Percentiles rank a stretch among this genome's conserved stretches.
Conservation (phyloP, 495 filamentous ascomycete species). For the Trichocladium uniseriatum region DNA sequence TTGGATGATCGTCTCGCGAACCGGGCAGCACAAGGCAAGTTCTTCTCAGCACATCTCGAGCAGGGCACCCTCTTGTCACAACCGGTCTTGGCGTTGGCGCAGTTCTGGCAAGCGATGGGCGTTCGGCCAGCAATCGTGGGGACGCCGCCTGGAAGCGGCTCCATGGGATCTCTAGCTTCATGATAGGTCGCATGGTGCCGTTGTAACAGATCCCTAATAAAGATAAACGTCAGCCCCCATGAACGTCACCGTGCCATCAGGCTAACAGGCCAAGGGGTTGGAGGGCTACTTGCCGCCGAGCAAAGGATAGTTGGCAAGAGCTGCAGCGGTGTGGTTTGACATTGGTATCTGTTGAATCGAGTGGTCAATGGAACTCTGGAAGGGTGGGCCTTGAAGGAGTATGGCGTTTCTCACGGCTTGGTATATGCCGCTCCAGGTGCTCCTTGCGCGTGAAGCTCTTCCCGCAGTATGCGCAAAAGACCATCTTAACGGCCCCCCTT, state of each 20-base stretch:
- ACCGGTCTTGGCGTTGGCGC: slow-evolving; percentile 54
- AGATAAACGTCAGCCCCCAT: not conserved
- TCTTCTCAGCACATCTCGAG: slow-evolving; percentile 47
- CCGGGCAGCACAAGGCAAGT: slow-evolving; percentile 45
- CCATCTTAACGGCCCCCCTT: slow-evolving; percentile 23
- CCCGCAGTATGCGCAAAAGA: slow-evolving; percentile 55
- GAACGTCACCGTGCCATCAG: too few relatives aligned
- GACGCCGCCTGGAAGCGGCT: slow-evolving; percentile 29
- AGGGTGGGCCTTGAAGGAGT: not conserved
- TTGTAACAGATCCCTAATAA: slow-evolving; percentile 48
- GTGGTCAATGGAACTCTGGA: slow-evolving; percentile 19
- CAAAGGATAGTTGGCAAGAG: slow-evolving; percentile 52
- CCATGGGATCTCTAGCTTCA: slow-evolving; percentile 34
- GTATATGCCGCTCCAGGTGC: slow-evolving; percentile 54
- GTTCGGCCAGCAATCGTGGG: slow-evolving; percentile 31
- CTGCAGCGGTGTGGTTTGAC: slow-evolving; percentile 54
- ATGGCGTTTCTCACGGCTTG: slow-evolving; percentile 42
- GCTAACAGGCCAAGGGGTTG: not conserved
- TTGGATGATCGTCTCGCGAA: slow-evolving; percentile 50
- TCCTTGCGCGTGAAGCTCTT: slow-evolving; percentile 58
- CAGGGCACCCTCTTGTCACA: slow-evolving; percentile 60
- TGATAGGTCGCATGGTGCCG: slow-evolving; percentile 48
- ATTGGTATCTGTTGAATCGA: slow-evolving; percentile 45
- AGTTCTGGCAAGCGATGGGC: slow-evolving; percentile 50
- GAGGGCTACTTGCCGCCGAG: slow-evolving; percentile 41